Conservation (phyloP, 1,284 basidiomycete genomes). For the Papiliotrema nemorosa region DNA sequence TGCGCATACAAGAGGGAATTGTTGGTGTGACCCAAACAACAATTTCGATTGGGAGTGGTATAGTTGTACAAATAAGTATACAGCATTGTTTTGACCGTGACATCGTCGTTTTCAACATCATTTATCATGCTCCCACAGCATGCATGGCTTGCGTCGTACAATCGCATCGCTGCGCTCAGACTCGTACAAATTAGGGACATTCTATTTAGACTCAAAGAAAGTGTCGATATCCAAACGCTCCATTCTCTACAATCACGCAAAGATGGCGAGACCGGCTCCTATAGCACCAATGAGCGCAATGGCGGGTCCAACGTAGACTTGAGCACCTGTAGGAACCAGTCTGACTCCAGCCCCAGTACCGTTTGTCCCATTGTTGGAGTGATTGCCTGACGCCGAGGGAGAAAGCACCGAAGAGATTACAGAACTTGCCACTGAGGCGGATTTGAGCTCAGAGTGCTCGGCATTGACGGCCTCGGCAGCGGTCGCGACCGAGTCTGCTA, state of each 20-base stretch:
- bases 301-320: constrained; percentile 11
- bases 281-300: constrained; percentile 17
- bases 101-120: no score
- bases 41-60: constrained; percentile 50
- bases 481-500: background rate
- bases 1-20: constrained; percentile 43
- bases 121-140: no score
- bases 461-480: constrained; percentile 2
- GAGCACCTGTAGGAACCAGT: constrained; percentile 2
- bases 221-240: no score
- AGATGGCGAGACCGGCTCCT: constrained; percentile 17
- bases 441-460: background rate
- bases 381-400: constrained; percentile 1
- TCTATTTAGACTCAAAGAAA: no score
- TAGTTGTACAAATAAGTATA: constrained; percentile 39
- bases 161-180: no score
- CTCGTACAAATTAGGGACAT: no score
- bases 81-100: constrained; percentile 25
- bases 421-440: background rate
- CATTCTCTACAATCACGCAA: no score
- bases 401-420: background rate
- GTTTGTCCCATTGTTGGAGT: background rate
- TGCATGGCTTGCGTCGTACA: no score
- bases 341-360: background rate
- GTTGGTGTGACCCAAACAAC: constrained; percentile 46